Evolutionary conservation across 768 basidiomycete genomes (phyloP).

Genomic region (Lactarius hatsudake): DNA sequence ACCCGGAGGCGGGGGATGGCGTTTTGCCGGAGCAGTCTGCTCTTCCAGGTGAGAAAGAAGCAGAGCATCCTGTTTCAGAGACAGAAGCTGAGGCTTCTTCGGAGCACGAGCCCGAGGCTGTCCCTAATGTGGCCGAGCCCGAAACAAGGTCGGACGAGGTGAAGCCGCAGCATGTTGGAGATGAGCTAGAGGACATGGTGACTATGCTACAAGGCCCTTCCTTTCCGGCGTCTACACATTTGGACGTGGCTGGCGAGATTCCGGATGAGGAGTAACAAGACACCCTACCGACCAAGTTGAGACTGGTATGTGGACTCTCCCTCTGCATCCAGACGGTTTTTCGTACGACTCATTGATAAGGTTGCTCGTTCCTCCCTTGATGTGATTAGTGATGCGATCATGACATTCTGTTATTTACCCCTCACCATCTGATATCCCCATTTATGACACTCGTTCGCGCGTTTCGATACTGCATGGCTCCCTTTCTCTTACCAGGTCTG

Average conservation of each 20-base stretch:
- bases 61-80: slow-evolving; percentile 6
- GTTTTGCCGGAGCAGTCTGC: slow-evolving; percentile 8
- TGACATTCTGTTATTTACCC: slow-evolving; percentile 2
- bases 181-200: slow-evolving; percentile 63
- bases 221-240: slow-evolving; percentile 26
- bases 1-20: slow-evolving; percentile 12
- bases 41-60: slow-evolving; percentile 21
- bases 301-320: slow-evolving; percentile 2
- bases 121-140: slow-evolving; percentile 22
- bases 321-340: not conserved
- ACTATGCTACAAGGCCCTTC: slow-evolving; percentile 54
- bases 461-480: not conserved
- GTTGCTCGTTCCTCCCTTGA: not conserved
- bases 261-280: slow-evolving; percentile 45
- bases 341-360: not conserved
- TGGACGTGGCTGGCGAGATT: slow-evolving; percentile 44
- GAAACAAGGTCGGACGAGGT: slow-evolving; percentile 29
- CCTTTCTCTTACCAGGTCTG: not conserved
- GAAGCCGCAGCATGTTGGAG: slow-evolving; percentile 29
- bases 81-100: slow-evolving; percentile 19
- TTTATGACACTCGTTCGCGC: slow-evolving; percentile 8
- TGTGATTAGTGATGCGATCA: not conserved
- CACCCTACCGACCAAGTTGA: not conserved
- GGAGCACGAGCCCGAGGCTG: slow-evolving; percentile 24
- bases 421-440: slow-evolving; percentile 10